Base-by-base conservation (phyloP, 306 rosid genomes). In the Quercus agrifolia region DNA sequence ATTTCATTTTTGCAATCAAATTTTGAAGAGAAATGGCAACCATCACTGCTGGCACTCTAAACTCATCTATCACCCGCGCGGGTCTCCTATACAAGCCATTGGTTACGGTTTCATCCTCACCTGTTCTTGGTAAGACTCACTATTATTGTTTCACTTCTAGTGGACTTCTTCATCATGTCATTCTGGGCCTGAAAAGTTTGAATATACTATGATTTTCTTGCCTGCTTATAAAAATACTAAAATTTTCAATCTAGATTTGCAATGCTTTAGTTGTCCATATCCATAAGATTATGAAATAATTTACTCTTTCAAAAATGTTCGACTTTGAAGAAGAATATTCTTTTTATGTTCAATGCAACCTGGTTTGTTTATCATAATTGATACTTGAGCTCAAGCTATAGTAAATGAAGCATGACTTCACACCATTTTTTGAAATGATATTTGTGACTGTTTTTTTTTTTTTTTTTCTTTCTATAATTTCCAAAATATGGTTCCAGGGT, bases 11-110 rank as follows among this genome's bases (percentile, higher is more conserved):
- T 75, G 61, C 77, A 41, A 35, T 67, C 70, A 44, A 63, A 14
- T 49, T 12, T 31, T n/a, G 33, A 80, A 78, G 76, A 74, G 52
- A 75, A 84, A 95, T 95, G 99, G 96, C 97, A 83, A 81, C 90
- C 85, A 85, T 91, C 85, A 83, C 93, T 18, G 87, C 99, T 51
- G 80, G 79, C 82, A 30, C 91, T 69, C 64, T 88, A 31, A 78
- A 90, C 84, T 70, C 90, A 10, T 86, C 92, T 0, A 77, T 90
- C 84, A 52, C 83, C 56, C 83, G 91, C 78, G 61, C 94, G 71
- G 51, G 81, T 79, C 86, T 88, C 56, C 87, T 85, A 55, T 92
- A 83, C 71, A 91, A 87, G 85, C 86, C 83, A 19, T 79, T 89
- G 18, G 83, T 85, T 52, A 81, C 85, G 33, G 59, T 79, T 69